Conservation (phyloP, 2,329 filamentous ascomycete genomes). For the Microsporum ferrugineum region DNA sequence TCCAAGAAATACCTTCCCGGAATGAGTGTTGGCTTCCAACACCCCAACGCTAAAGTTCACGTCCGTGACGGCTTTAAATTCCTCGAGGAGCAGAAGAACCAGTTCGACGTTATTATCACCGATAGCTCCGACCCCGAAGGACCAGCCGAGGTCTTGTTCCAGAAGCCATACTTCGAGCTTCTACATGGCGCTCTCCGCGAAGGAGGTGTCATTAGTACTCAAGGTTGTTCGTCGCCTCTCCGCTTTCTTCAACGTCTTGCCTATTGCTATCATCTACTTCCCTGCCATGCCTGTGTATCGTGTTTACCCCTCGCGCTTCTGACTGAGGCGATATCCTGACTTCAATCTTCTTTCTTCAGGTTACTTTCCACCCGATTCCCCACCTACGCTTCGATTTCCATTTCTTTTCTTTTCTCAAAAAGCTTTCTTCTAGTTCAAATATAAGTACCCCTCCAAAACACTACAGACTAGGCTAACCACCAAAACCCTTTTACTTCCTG, state of each 20-base stretch:
- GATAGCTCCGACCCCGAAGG: conserved; percentile 97
- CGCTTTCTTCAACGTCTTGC: conserved; percentile 64
- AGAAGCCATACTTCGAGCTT: conserved; percentile 98
- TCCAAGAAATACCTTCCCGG: conserved; percentile 95
- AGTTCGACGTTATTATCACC: conserved; percentile 98
- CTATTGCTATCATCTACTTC: conserved; percentile 34
- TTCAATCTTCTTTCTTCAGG: conserved; percentile 3
- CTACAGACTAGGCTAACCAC: conserved; percentile 16
- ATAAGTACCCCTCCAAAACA: conserved; percentile 8
- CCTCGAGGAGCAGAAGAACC: conserved; percentile 88
- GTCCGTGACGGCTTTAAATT: conserved; percentile 99
- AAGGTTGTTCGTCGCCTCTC: conserved; percentile 98
- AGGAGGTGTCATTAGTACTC: conserved; percentile 96
- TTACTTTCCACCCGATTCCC: conserved; percentile 6
- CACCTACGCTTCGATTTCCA: conserved; percentile 20
- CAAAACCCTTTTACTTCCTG: conserved; percentile 1
- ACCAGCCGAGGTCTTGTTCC: conserved; percentile 89
- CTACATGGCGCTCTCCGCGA: conserved; percentile 80
- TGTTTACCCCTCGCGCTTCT: conserved; percentile 2
- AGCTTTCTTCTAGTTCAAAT: conserved; percentile 2
- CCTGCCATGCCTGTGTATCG: not conserved
- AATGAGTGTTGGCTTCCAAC: conserved; percentile 86
- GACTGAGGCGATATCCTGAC: conserved; percentile 9
- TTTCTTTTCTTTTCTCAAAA: conserved; percentile 19
- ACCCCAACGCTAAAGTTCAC: conserved; percentile 87